Evolutionary conservation across 1,139 yeast genomes (phyloP).

Genomic region (Taiozyma onychis): DNA sequence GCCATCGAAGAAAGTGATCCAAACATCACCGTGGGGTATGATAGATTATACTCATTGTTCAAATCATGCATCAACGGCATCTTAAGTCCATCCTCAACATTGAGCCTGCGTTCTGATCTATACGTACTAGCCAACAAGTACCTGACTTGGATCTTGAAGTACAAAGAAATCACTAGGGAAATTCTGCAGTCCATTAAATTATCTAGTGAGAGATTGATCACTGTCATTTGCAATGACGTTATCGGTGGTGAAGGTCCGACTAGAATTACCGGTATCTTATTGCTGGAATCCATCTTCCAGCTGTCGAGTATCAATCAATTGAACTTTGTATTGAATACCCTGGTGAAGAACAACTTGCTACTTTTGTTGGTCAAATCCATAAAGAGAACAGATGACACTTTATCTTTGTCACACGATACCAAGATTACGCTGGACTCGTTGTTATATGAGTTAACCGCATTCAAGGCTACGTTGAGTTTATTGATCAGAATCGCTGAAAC

Average conservation of each 20-base stretch:
- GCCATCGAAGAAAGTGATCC: constrained; percentile 31
- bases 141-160: constrained; percentile 43
- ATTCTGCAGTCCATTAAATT: constrained; percentile 48
- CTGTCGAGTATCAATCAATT: constrained; percentile 46
- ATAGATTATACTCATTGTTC: constrained; percentile 62
- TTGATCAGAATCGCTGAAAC: constrained; percentile 72
- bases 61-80: constrained; percentile 72
- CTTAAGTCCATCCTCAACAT: constrained; percentile 60
- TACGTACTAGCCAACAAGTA: constrained; percentile 70
- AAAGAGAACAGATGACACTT: constrained; percentile 60
- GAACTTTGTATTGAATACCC: constrained; percentile 52
- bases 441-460: constrained; percentile 68
- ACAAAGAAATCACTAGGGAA: constrained; percentile 38
- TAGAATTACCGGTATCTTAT: constrained; percentile 68
- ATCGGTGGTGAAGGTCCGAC: constrained; percentile 74
- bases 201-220: constrained; percentile 57
- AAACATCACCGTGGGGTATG: constrained; percentile 31
- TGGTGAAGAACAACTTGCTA: constrained; percentile 63
- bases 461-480: constrained; percentile 65
- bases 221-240: constrained; percentile 69
- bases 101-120: constrained; percentile 68
- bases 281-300: constrained; percentile 66
- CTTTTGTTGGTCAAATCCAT: constrained; percentile 60
- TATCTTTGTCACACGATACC: constrained; percentile 31
- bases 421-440: constrained; percentile 46